These are phyloP conservation scores for Chrysoporthe deuterocubensis DNA, from an alignment of 2,329 filamentous ascomycete genomes.

Conservation along the genomic window DNA sequence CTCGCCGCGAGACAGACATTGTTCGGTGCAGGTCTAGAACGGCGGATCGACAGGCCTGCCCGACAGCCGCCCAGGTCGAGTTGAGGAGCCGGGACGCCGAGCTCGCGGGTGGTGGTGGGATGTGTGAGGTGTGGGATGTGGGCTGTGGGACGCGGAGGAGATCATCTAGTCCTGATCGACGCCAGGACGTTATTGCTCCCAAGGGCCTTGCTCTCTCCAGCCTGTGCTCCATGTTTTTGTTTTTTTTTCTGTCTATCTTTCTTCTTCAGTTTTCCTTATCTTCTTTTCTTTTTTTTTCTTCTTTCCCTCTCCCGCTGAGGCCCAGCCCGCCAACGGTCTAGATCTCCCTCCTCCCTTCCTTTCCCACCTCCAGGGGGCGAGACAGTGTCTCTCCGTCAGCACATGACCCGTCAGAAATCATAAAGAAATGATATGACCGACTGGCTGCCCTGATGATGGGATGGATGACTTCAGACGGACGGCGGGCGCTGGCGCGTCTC, in stretches of 20 bases:
- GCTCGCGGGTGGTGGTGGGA: slow-evolving; percentile 1
- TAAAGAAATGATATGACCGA: not conserved
- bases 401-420: not conserved
- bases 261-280: not conserved
- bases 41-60: slow-evolving; percentile 18
- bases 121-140: not conserved
- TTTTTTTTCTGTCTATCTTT: not conserved
- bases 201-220: not conserved
- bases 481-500: not conserved
- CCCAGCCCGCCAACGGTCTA: no score
- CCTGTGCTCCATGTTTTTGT: not conserved
- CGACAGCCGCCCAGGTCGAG: no score
- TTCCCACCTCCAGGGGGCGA: not conserved
- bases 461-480: not conserved
- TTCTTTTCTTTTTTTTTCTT: not conserved
- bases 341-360: not conserved
- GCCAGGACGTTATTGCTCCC: not conserved
- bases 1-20: no score
- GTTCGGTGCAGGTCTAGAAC: slow-evolving; percentile 19
- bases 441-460: not conserved
- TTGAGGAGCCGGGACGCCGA: not conserved
- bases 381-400: not conserved
- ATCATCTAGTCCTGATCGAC: not conserved
- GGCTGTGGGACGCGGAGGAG: not conserved
- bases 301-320: no score